phyloP scores from a whole-genome alignment of 371 early-diverging fungal genomes.

The Dipsacomyces acuminosporus region DNA sequence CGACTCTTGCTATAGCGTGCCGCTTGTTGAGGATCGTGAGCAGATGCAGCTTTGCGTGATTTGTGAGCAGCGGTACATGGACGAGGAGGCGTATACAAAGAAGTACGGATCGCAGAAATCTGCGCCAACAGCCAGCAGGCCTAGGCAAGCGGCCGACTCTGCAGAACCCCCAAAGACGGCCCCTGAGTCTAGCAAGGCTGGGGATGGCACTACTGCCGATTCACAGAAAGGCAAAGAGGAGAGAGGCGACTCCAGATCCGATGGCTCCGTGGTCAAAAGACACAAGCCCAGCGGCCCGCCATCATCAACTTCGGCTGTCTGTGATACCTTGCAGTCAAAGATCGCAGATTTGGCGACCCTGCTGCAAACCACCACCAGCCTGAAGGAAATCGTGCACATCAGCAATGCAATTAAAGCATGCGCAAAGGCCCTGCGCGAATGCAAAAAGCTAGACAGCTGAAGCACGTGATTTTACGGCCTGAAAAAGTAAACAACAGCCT shows the following conservation, averaged over 20 bases:
- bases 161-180: background rate
- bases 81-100: slow-evolving; percentile 20
- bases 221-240: too few relatives aligned
- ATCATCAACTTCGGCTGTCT: background rate
- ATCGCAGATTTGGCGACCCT: slow-evolving; percentile 12
- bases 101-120: slow-evolving; percentile 14
- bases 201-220: background rate
- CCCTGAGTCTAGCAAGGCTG: too few relatives aligned
- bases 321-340: slow-evolving; percentile 15
- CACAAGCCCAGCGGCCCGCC: too few relatives aligned
- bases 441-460: slow-evolving; percentile 10
- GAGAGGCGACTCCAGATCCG: too few relatives aligned
- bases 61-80: slow-evolving; percentile 32
- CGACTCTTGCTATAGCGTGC: slow-evolving; percentile 21
- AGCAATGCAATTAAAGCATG: slow-evolving; percentile 24
- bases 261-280: too few relatives aligned
- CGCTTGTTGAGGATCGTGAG: slow-evolving; percentile 26
- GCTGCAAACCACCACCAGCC: slow-evolving; percentile 10
- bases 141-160: background rate
- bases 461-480: too few relatives aligned
- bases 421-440: slow-evolving; percentile 21
- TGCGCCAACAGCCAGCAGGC: background rate
- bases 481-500: too few relatives aligned
- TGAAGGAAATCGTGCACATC: slow-evolving; percentile 20
- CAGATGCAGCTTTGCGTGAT: slow-evolving; percentile 30